Base-by-base conservation (phyloP, 2,329 filamentous ascomycete genomes). In the Lecanosticta acicola region DNA sequence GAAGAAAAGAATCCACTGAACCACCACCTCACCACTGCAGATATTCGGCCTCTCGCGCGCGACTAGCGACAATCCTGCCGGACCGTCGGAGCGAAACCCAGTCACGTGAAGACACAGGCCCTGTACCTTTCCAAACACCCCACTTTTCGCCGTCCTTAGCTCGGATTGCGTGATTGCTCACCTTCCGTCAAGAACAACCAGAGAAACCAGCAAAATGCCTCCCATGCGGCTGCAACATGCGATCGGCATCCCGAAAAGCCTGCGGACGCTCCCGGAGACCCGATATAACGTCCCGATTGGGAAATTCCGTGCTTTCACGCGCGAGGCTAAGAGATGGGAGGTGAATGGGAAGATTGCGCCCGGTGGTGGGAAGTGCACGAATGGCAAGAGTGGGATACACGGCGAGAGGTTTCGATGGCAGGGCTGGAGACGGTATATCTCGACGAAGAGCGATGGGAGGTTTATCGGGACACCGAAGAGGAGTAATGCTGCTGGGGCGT, bases 301-400 rank as follows among this genome's bases (percentile, higher is more conserved):
- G 41, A 18, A 11, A 43, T 46, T 39, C n/a, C n/a, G 37, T 41
- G 24, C 48, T 46, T 43, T 46, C 48, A 43, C 40, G 43, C 35
- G 39, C 48, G 49, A 50, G 46, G 47, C 45, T 5, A 29, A 5
- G 24, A 29, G 24, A 29, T 29, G 24, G 24, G 24, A 11, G 5
- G 24, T 45, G 32, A 36, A 48, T 20, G 39, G 34, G 11, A 43
- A 53, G 39, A 56, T 51, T 51, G 51, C 51, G 53, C 46, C 51
- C 46, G 53, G 42, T 32, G 46, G 13, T 18, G 34, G 50, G 33
- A 49, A 54, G 51, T 46, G 51, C 42, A 34, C 33, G 24, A 17
- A 42, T 40, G 24, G 40, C 29, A 47, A 49, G 38, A 44, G 43
- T 18, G 24, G 9, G 21, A n/a, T 46, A 13, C 14, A 26, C 21